Conservation (phyloP, 2,329 filamentous ascomycete genomes). For the Xylariaceae sp. region DNA sequence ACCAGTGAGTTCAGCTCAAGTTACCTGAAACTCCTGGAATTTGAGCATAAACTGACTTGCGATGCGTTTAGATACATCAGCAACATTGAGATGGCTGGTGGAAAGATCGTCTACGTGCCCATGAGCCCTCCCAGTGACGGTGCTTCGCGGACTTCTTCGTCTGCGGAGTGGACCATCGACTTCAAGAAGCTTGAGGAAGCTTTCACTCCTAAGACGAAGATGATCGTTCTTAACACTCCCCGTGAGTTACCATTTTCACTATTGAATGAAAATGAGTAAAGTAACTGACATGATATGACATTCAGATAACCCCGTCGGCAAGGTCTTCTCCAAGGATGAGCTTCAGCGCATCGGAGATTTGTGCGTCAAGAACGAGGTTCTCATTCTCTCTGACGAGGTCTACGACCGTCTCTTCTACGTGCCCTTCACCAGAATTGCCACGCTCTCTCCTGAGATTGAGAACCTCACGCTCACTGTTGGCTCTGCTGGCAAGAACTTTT, state of each 20-base stretch:
- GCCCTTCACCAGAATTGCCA: slow-evolving; percentile 88
- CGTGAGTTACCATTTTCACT: slow-evolving; percentile 33
- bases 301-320: slow-evolving; percentile 87
- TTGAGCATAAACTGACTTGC: not conserved
- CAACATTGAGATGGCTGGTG: slow-evolving; percentile 98
- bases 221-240: slow-evolving; percentile 86
- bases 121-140: slow-evolving; percentile 82
- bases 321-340: slow-evolving; percentile 83
- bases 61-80: slow-evolving; percentile 64
- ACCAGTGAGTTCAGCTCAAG: slow-evolving; percentile 60
- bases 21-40: not conserved
- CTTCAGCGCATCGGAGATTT: slow-evolving; percentile 79
- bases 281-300: slow-evolving; percentile 5
- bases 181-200: slow-evolving; percentile 74
- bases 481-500: slow-evolving; percentile 97
- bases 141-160: slow-evolving; percentile 71
- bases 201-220: slow-evolving; percentile 83
- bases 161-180: slow-evolving; percentile 82
- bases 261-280: not conserved
- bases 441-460: slow-evolving; percentile 83
- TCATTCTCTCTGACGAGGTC: slow-evolving; percentile 88
- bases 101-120: slow-evolving; percentile 92
- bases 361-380: slow-evolving; percentile 87
- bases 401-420: slow-evolving; percentile 95
- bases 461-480: slow-evolving; percentile 87